Conservation (phyloP, 1,284 basidiomycete species). For the Apiotrichum domesticum region DNA sequence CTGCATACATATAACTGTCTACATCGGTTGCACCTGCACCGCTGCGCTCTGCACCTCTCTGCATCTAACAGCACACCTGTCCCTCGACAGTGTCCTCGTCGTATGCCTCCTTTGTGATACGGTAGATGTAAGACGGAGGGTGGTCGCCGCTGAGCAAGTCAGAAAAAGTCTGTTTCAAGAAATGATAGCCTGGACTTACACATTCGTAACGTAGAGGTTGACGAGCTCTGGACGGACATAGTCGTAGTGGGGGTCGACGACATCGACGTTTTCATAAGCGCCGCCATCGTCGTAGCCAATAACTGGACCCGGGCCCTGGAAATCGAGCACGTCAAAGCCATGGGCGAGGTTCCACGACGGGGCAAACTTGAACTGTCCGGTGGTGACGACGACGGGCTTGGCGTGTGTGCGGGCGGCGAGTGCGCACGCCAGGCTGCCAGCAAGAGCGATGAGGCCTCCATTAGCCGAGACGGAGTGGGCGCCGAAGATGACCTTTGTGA, state of each 20-base stretch:
- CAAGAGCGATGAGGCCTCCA: slow-evolving; percentile 84
- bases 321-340: slow-evolving; percentile 78
- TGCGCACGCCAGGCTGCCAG: slow-evolving; percentile 76
- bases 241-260: slow-evolving; percentile 88
- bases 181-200: slow-evolving; percentile 56
- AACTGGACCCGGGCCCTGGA: slow-evolving; percentile 76
- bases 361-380: slow-evolving; percentile 93
- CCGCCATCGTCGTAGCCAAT: slow-evolving; percentile 55
- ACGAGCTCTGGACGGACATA: slow-evolving; percentile 88
- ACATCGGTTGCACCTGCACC: neutral
- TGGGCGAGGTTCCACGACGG: slow-evolving; percentile 90
- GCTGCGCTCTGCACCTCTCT: neutral
- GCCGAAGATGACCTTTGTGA: slow-evolving; percentile 91
- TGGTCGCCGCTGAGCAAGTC: slow-evolving; percentile 66
- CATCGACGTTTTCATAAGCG: slow-evolving; percentile 81
- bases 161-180: too few relatives aligned
- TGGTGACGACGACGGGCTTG: slow-evolving; percentile 88
- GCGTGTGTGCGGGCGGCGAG: slow-evolving; percentile 86
- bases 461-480: slow-evolving; percentile 92
- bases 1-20: slow-evolving; percentile 16
- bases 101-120: slow-evolving; percentile 83
- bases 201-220: slow-evolving; percentile 92
- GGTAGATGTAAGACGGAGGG: slow-evolving; percentile 83
- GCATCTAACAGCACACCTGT: neutral
- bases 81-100: slow-evolving; percentile 60